These are phyloP conservation scores for Naganishia albida DNA, from an alignment of 1,284 basidiomycete genomes.

Conservation along the genomic window DNA sequence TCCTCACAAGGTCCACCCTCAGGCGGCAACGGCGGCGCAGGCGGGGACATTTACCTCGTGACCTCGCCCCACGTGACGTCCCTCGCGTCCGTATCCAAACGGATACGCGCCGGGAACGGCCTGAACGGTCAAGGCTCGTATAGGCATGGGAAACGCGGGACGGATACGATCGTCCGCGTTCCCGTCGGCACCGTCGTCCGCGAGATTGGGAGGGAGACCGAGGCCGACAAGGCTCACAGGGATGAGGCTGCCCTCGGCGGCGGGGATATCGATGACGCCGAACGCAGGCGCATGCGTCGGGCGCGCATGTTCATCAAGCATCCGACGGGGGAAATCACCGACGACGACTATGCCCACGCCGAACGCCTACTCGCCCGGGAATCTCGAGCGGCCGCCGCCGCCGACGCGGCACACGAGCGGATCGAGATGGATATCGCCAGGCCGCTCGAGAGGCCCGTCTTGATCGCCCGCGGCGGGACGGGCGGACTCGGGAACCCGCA, in stretches of 20 bases:
- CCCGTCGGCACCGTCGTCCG: slow-evolving; percentile 85
- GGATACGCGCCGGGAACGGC: slow-evolving; percentile 69
- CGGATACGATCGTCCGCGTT: slow-evolving; percentile 73
- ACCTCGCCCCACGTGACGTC: slow-evolving; percentile 74
- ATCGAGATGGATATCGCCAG: slow-evolving; percentile 65
- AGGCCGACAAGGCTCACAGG: slow-evolving; percentile 55
- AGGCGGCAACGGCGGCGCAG: slow-evolving; percentile 84
- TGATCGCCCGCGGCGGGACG: slow-evolving; percentile 74
- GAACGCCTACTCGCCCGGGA: slow-evolving; percentile 65
- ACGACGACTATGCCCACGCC: slow-evolving; percentile 73
- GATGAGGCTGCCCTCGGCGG: slow-evolving; percentile 60
- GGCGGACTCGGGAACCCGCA: slow-evolving; percentile 91
- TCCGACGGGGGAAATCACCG: slow-evolving; percentile 63
- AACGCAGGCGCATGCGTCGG: slow-evolving; percentile 63
- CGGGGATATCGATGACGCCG: slow-evolving; percentile 57
- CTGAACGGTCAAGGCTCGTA: slow-evolving; percentile 75
- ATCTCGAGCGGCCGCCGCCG: slow-evolving; percentile 56
- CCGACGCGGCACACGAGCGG: slow-evolving; percentile 11
- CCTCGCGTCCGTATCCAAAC: slow-evolving; percentile 69
- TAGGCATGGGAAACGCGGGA: slow-evolving; percentile 74
- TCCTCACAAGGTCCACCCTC: slow-evolving; percentile 78
- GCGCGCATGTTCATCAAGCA: slow-evolving; percentile 77
- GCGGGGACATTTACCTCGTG: slow-evolving; percentile 79
- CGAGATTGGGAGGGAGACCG: slow-evolving; percentile 67
- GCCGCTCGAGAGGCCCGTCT: slow-evolving; percentile 60